Conservation (phyloP, 1,284 basidiomycete genomes). For the Naganishia sp. region DNA sequence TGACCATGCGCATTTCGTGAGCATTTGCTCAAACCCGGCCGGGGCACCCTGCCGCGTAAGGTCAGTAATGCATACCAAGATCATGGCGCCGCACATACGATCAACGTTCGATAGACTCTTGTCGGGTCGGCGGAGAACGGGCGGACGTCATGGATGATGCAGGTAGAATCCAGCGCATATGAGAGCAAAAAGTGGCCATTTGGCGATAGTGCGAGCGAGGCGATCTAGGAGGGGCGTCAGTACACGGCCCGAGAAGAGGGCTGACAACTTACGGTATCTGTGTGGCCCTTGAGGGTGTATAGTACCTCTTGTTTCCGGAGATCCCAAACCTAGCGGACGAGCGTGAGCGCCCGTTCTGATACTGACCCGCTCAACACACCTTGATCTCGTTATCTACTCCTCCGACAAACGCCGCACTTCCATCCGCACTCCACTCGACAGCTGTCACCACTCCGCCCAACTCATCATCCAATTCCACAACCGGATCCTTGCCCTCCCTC, state of each 20-base stretch:
- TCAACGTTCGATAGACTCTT: constrained; percentile 74
- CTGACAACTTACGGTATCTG: constrained; percentile 67
- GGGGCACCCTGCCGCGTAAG: constrained; percentile 64
- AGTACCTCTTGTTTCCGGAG: constrained; percentile 76
- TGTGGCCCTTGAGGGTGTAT: constrained; percentile 74
- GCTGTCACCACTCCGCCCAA: constrained; percentile 77
- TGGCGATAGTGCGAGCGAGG: constrained; percentile 83
- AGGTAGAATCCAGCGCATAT: constrained; percentile 80
- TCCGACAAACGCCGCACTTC: constrained; percentile 79
- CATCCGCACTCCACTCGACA: constrained; percentile 87
- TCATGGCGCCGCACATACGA: constrained; percentile 37
- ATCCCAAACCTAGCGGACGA: constrained; percentile 69
- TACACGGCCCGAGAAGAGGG: background rate
- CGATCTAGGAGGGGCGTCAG: constrained; percentile 49
- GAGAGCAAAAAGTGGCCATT: constrained; percentile 81
- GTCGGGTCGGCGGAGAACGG: constrained; percentile 82
- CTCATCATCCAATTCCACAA: constrained; percentile 77
- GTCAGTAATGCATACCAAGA: constrained; percentile 2
- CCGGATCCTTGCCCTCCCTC: constrained; percentile 68
- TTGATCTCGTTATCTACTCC: constrained; percentile 92
- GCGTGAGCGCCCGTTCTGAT: background rate
- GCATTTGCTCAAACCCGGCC: constrained; percentile 83
- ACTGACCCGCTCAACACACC: constrained; percentile 58
- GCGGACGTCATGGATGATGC: constrained; percentile 82
- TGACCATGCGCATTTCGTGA: constrained; percentile 73